Conservation (phyloP, 2,329 filamentous ascomycete species). For the Phoma herbarum region DNA sequence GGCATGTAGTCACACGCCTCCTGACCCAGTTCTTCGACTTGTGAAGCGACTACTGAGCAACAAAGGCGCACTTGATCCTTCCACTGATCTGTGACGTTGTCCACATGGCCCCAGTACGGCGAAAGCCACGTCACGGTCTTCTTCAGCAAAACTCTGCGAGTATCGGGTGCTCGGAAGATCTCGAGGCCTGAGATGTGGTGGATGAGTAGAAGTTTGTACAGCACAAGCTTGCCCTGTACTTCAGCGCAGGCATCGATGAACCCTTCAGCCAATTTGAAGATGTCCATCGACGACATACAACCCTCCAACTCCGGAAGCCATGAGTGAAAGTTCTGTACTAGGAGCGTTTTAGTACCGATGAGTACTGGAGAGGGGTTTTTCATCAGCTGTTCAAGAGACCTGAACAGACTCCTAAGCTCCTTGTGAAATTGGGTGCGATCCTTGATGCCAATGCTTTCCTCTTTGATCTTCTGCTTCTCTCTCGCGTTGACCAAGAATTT, state of each 20-base stretch:
- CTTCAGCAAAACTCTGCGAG: constrained; percentile 75
- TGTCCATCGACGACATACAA: constrained; percentile 81
- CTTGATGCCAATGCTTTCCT: constrained; percentile 85
- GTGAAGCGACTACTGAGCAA: constrained; percentile 89
- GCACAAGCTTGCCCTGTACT: constrained; percentile 87
- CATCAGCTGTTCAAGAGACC: constrained; percentile 89
- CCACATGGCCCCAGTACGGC: constrained; percentile 86
- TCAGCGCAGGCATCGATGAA: constrained; percentile 90
- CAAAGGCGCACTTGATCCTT: constrained; percentile 92
- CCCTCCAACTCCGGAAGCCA: constrained; percentile 93
- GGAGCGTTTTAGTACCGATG: constrained; percentile 91
- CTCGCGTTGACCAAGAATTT: constrained; percentile 94
- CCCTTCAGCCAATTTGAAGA: constrained; percentile 88
- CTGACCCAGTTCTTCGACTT: constrained; percentile 78
- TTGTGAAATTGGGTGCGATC: constrained; percentile 78
- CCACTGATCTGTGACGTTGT: constrained; percentile 82
- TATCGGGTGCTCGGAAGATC: constrained; percentile 81
- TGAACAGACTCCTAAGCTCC: constrained; percentile 87
- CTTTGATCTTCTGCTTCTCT: constrained; percentile 86
- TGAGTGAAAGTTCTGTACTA: constrained; percentile 95
- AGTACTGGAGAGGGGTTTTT: constrained; percentile 83
- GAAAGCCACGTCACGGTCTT: constrained; percentile 91
- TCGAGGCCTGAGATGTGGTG: constrained; percentile 87
- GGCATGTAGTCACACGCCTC: constrained; percentile 90
- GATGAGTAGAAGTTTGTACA: constrained; percentile 92